Evolutionary conservation across 2,329 filamentous ascomycete species (phyloP), one percentile per base, ranked within the genome.

Genomic region (Aureobasidium melanogenum): DNA sequence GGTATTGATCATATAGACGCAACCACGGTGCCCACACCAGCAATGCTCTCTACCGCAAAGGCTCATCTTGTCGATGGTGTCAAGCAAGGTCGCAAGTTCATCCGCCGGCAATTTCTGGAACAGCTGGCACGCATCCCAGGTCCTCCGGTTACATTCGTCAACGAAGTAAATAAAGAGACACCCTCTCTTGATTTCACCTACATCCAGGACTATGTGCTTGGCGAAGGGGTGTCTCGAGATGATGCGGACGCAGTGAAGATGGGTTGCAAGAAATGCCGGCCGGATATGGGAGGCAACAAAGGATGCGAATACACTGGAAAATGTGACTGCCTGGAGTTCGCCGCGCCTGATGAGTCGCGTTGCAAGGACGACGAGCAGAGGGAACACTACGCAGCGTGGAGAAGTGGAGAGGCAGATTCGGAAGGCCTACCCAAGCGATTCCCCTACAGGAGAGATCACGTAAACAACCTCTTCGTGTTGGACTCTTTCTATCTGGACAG

Each of bases 241-340:
- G 82, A 82, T 63, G 75, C 77, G 51, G 67, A 68, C 14, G 86
- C 80, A 30, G 88, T 89, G 60, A 82, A 85, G 64, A 80, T 79
- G 60, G 89, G 89, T 2, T 95, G 90, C 69, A 60, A 63, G 4
- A 74, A 81, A 50, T 95, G 90, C 68, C 72, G 68, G 1, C 75
- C 82, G 1, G 79, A 84, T 54, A 79, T 81, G 67, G 81, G 84
- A 3, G 70, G 72, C 0, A 63, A 69, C 52, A 74, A 77, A 22
- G 77, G 79, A 0, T 92, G 89, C 69, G 85, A 88, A 69, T 89
- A 85, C 66, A 78, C 76, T 0, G 70, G 72, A 39, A 77, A 75
- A 26, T 95, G 90, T 69, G 77, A 80, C 10, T 94, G 89, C 65
- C 79, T 91, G 0, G 79, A 82, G n/a, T 85, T 83, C 26, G 82